A percentile compares a stretch with the other conserved stretches of the same genome.
These are phyloP conservation scores for Candolleomyces eurysporus DNA, from an alignment of 768 basidiomycete genomes.

Conservation along the genomic window DNA sequence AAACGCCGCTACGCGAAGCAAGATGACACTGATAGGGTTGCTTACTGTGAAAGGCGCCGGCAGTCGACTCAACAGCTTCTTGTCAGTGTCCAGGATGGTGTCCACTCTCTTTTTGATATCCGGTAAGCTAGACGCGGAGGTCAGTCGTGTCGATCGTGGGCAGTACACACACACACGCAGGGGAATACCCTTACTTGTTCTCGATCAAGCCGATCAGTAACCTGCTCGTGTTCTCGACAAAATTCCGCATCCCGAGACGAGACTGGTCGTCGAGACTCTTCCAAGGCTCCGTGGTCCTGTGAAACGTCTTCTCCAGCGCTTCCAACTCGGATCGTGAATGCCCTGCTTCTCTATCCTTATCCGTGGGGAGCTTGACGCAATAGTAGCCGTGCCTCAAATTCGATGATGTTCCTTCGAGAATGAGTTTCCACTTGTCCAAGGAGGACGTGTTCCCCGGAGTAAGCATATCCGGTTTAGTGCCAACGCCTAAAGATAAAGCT, in stretches of 20 bases:
- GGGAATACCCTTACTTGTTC: slow-evolving; percentile 36
- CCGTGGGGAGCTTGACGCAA: slow-evolving; percentile 65
- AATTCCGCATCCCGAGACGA: slow-evolving; percentile 54
- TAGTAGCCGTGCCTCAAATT: slow-evolving; percentile 59
- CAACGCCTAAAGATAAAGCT: slow-evolving; percentile 42
- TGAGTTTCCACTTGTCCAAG: slow-evolving; percentile 46
- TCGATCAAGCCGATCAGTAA: slow-evolving; percentile 53
- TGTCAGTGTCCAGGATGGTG: no score
- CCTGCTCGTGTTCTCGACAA: slow-evolving; percentile 50
- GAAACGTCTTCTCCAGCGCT: slow-evolving; percentile 39
- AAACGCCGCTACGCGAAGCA: no score
- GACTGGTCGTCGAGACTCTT: slow-evolving; percentile 35
- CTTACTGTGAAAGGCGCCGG: no score
- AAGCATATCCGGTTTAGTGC: slow-evolving; percentile 69
- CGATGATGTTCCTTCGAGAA: slow-evolving; percentile 46
- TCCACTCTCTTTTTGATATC: no score
- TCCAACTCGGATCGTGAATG: slow-evolving; percentile 38
- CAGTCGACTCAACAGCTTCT: no score
- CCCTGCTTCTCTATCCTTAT: slow-evolving; percentile 43
- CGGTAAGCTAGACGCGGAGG: no score
- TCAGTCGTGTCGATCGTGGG: no score
- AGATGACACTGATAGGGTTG: no score
- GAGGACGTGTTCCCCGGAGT: slow-evolving; percentile 37
- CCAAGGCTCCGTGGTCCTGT: slow-evolving; percentile 52
- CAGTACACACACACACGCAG: background rate